Evolutionary conservation across 2,329 filamentous ascomycete species (phyloP).

Genomic region (Aspergillus ochraceoroseus): DNA sequence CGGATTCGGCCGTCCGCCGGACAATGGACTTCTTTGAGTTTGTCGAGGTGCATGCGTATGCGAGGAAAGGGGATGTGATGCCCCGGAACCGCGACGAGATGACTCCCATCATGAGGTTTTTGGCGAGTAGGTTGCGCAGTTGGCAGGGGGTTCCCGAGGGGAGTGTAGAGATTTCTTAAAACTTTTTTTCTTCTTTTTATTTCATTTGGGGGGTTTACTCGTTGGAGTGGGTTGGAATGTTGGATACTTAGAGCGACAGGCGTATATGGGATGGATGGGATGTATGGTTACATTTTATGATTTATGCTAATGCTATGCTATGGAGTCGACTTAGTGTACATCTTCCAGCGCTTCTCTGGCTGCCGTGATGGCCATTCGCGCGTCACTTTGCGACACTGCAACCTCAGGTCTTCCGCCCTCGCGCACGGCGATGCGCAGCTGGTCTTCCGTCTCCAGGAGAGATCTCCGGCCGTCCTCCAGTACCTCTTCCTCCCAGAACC

Average conservation of each 20-base stretch:
- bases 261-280: no score
- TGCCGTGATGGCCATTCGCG: conserved; percentile 44
- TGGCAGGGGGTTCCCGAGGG: conserved; percentile 45
- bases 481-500: conserved; percentile 50
- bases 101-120: conserved; percentile 81
- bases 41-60: conserved; percentile 65
- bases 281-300: neutral
- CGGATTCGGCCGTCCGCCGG: conserved; percentile 58
- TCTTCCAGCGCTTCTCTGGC: conserved; percentile 46
- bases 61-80: conserved; percentile 70
- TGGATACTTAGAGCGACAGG: no score
- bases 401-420: conserved; percentile 41
- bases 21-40: conserved; percentile 63
- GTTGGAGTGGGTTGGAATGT: no score
- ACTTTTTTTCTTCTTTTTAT: neutral
- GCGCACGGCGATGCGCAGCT: conserved; percentile 46
- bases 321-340: conserved; percentile 11
- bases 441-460: conserved; percentile 51
- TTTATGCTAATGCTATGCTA: no score
- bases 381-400: conserved; percentile 37
- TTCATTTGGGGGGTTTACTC: no score
- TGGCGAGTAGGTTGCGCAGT: conserved; percentile 43
- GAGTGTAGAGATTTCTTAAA: conserved; percentile 39
- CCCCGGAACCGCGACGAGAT: conserved; percentile 79
- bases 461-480: conserved; percentile 55